phyloP scores from a whole-genome alignment of 2,329 filamentous ascomycete genomes.

The Ophiostoma quercus region DNA sequence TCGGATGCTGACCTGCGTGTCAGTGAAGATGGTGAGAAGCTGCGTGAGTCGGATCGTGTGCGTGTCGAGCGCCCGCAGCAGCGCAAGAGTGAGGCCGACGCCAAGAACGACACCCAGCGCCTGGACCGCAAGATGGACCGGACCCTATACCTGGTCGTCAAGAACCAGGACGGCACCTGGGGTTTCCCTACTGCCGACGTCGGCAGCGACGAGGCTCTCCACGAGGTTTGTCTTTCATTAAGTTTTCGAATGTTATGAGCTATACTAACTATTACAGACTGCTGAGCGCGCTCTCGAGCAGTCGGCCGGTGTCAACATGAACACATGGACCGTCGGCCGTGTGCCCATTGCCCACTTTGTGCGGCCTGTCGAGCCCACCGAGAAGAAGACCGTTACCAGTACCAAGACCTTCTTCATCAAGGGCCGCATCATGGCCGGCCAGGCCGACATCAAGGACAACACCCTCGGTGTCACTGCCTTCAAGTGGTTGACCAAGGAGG shows the following conservation, averaged over 20 bases:
- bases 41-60: conserved; percentile 54
- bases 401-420: conserved; percentile 96
- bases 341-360: conserved; percentile 79
- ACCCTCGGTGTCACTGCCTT: conserved; percentile 71
- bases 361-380: conserved; percentile 45
- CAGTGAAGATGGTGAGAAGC: conserved; percentile 55
- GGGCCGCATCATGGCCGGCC: conserved; percentile 93
- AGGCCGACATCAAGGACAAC: conserved; percentile 72
- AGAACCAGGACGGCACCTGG: conserved; percentile 67
- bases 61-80: conserved; percentile 65
- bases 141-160: conserved; percentile 84
- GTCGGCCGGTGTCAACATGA: conserved; percentile 89
- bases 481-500: conserved; percentile 87
- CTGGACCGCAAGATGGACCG: conserved; percentile 63
- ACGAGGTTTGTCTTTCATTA: conserved; percentile 58
- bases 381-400: conserved; percentile 41
- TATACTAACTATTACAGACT: conserved; percentile 49
- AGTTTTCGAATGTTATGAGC: neutral
- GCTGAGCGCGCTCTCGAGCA: conserved; percentile 73
- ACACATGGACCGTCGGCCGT: conserved; percentile 94
- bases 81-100: conserved; percentile 69
- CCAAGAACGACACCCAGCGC: conserved; percentile 65
- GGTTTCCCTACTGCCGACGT: conserved; percentile 72
- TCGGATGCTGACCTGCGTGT: conserved; percentile 66
- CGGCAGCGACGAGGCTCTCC: conserved; percentile 66